phyloP scores from a whole-genome alignment of 768 basidiomycete species.

The Epithele typhae region DNA sequence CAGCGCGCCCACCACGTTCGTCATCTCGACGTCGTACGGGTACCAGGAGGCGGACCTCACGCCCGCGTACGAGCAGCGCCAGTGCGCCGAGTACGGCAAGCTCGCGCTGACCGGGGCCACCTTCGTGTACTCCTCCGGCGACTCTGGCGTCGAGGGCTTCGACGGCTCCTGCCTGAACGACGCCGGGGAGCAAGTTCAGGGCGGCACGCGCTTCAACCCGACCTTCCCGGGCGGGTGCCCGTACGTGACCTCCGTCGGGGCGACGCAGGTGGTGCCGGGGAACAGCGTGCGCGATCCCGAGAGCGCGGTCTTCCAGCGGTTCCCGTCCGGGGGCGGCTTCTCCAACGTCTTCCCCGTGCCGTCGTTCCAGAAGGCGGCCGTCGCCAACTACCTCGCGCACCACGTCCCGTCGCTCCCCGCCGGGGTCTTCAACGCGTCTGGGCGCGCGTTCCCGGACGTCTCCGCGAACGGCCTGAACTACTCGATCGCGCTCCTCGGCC shows the following conservation, averaged over 20 bases:
- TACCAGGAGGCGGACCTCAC: slow-evolving; percentile 34
- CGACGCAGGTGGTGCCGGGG: slow-evolving; percentile 32
- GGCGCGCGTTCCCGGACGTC: slow-evolving; percentile 30
- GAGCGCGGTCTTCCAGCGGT: slow-evolving; percentile 31
- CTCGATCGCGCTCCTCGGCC: slow-evolving; percentile 25
- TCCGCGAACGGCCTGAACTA: slow-evolving; percentile 34
- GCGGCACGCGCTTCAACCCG: slow-evolving; percentile 23
- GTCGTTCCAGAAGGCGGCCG: slow-evolving; percentile 30
- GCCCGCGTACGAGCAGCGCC: slow-evolving; percentile 33
- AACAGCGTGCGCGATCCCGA: slow-evolving; percentile 30
- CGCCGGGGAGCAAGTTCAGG: slow-evolving; percentile 17
- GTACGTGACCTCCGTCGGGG: slow-evolving; percentile 35
- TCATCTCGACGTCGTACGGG: slow-evolving; percentile 38
- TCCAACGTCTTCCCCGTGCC: slow-evolving; percentile 36
- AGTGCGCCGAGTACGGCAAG: slow-evolving; percentile 44
- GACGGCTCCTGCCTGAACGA: slow-evolving; percentile 28
- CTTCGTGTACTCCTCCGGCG: slow-evolving; percentile 42
- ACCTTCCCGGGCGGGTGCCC: slow-evolving; percentile 35
- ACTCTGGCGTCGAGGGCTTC: slow-evolving; percentile 38
- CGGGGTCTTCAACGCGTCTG: slow-evolving; percentile 30
- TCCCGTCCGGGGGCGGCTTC: slow-evolving; percentile 37
- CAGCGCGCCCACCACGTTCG: slow-evolving; percentile 28
- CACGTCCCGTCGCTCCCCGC: slow-evolving; percentile 31
- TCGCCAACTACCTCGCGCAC: slow-evolving; percentile 23
- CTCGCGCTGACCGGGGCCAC: slow-evolving; percentile 32